phyloP scores from a whole-genome alignment of 2,329 filamentous ascomycete genomes.

The Neophaeococcomyces mojaviensis region DNA sequence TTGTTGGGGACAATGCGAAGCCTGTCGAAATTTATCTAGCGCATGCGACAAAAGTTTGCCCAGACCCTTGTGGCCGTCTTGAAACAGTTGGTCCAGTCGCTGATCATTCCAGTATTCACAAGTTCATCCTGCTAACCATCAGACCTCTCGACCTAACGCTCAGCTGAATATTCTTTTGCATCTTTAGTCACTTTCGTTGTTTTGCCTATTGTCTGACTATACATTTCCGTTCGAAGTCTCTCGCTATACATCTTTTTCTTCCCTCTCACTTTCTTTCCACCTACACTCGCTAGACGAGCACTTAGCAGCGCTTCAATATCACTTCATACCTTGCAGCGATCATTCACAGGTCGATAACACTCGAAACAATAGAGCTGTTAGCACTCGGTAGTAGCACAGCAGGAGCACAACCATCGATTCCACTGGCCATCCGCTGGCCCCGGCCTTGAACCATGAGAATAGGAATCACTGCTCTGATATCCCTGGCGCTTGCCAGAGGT shows the following conservation, averaged over 20 bases:
- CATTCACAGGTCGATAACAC: not conserved
- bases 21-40: not conserved
- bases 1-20: not conserved
- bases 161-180: constrained; percentile 7
- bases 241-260: constrained; percentile 3
- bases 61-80: not conserved
- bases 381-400: not conserved
- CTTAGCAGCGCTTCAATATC: not conserved
- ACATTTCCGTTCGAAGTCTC: constrained; percentile 1
- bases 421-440: not conserved
- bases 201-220: not conserved
- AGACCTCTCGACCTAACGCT: not conserved
- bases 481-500: constrained; percentile 14
- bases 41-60: not conserved
- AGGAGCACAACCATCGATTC: not conserved
- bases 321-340: not conserved
- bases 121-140: not conserved
- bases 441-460: constrained; percentile 3
- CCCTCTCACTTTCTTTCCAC: constrained; percentile 1
- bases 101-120: too few relatives aligned
- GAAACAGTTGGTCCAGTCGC: too few relatives aligned
- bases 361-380: too few relatives aligned
- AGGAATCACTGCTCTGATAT: constrained; percentile 9
- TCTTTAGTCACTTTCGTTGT: not conserved
- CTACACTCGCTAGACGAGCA: not conserved